These are phyloP conservation scores for Annulohypoxylon nitens DNA, from an alignment of 495 filamentous ascomycete species.

Conservation along the genomic window DNA sequence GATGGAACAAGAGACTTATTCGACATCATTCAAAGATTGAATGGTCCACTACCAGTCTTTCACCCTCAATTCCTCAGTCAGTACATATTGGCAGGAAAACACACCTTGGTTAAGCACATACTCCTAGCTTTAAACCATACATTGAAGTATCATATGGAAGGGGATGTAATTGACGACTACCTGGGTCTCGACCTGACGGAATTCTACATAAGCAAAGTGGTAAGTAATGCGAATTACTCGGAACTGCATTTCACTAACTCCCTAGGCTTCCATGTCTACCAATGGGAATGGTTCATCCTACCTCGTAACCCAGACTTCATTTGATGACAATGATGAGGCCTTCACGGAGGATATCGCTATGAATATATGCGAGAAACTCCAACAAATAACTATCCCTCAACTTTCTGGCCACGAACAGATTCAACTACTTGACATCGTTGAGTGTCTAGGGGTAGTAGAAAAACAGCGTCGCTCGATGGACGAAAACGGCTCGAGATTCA, in stretches of 20 bases:
- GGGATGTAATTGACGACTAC: conserved; percentile 84
- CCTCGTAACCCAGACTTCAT: conserved; percentile 52
- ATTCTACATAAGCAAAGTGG: conserved; percentile 67
- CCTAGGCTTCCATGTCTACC: conserved; percentile 42
- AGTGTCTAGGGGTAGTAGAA: conserved; percentile 88
- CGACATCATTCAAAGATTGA: conserved; percentile 82
- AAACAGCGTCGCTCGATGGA: conserved; percentile 93
- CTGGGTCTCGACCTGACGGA: conserved; percentile 77
- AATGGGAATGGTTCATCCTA: conserved; percentile 38
- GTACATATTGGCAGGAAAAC: conserved; percentile 86
- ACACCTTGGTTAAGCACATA: conserved; percentile 77
- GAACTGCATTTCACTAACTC: conserved; percentile 26
- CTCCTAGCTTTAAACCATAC: conserved; percentile 80
- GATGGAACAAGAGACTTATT: conserved; percentile 73
- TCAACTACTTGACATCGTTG: conserved; percentile 85
- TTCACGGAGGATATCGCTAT: conserved; percentile 80
- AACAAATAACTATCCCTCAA: conserved; percentile 79
- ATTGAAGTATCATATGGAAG: conserved; percentile 85
- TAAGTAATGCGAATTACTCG: conserved; percentile 1
- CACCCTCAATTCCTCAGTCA: conserved; percentile 94
- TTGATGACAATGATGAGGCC: conserved; percentile 68
- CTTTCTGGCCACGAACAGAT: conserved; percentile 92
- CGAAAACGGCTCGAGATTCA: conserved; percentile 89
- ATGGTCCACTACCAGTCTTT: conserved; percentile 90
- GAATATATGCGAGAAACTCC: conserved; percentile 82